These are phyloP conservation scores for Beauveria brongniartii DNA, from an alignment of 2,329 filamentous ascomycete genomes.

Conservation along the genomic window DNA sequence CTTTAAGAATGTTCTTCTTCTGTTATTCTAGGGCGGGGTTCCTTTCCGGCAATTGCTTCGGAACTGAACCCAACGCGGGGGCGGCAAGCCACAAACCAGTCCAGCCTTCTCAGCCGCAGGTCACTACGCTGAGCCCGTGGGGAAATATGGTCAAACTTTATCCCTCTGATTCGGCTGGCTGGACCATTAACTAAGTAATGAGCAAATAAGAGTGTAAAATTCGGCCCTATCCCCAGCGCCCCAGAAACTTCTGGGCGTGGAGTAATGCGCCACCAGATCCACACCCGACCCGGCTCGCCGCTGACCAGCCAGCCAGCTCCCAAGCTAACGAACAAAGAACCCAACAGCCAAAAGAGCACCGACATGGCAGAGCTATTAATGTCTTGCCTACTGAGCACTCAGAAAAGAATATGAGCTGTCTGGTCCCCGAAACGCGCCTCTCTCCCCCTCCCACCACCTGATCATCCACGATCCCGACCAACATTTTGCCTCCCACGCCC, in stretches of 20 bases:
- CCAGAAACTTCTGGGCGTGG: background rate
- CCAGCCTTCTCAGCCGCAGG: no score
- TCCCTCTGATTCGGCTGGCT: no score
- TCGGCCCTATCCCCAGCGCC: background rate
- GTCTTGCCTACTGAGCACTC: no score
- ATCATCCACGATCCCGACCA: background rate
- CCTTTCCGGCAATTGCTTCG: no score
- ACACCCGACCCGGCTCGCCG: background rate
- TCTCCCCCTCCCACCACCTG: background rate
- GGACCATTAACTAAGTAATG: no score
- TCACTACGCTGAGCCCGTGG: background rate
- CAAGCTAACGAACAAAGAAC: background rate
- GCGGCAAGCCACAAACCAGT: no score
- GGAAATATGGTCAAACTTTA: background rate
- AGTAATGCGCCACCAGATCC: constrained; percentile 5
- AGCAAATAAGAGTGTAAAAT: no score
- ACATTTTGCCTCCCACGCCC: background rate
- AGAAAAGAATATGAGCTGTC: no score
- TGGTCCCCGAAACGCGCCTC: no score
- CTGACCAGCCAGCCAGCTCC: background rate
- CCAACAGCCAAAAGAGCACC: background rate
- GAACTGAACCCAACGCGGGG: no score
- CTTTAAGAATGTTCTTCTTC: no score
- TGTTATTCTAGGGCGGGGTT: no score
- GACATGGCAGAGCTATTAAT: background rate